A percentile compares a stretch with the other conserved stretches of the same genome.
These are phyloP conservation scores for Closterium sp. DNA, from an alignment of 139 green algal species.

Conservation along the genomic window DNA sequence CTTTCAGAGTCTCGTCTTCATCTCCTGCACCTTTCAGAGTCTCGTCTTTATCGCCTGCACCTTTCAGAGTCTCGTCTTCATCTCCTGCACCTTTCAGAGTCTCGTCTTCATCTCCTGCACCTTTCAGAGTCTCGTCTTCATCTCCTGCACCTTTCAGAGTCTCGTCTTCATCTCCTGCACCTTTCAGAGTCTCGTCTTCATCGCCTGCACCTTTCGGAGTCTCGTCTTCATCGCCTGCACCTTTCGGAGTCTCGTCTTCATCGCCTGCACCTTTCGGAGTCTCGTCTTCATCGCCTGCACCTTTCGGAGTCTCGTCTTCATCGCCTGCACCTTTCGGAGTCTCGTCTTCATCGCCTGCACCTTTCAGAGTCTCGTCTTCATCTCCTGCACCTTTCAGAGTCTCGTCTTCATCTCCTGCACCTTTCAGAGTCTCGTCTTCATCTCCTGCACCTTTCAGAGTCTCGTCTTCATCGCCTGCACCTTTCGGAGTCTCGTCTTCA, in stretches of 20 bases:
- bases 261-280: not conserved
- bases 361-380: not conserved
- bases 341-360: not conserved
- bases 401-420: not conserved
- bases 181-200: not conserved
- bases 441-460: not conserved
- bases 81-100: not conserved
- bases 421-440: not conserved
- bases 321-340: not conserved
- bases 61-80: not conserved
- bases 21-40: no score
- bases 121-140: not conserved
- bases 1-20: not conserved
- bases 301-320: not conserved
- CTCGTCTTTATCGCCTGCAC: not conserved
- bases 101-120: not conserved
- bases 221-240: not conserved
- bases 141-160: not conserved
- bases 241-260: not conserved
- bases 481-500: not conserved
- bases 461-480: not conserved
- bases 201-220: not conserved
- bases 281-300: not conserved
- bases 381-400: not conserved
- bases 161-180: not conserved